Evolutionary conservation across 768 basidiomycete genomes (phyloP).

Genomic region (Obba rivulosa): DNA sequence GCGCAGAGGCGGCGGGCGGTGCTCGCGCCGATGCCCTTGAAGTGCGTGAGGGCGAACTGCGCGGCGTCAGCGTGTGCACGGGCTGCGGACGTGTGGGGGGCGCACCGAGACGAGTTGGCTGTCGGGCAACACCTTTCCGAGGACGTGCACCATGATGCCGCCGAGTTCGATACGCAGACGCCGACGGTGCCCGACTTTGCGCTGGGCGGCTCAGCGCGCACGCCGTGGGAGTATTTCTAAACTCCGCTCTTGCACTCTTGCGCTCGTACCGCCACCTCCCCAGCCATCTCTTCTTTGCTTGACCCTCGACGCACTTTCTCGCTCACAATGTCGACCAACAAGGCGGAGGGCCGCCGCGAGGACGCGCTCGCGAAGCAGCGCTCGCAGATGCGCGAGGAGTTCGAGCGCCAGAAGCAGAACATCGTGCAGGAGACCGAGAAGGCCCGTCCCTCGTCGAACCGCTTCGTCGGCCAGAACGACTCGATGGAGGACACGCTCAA

Average conservation of each 20-base stretch:
- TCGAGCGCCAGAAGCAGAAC: slow-evolving; percentile 72
- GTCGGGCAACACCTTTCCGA: slow-evolving; percentile 81
- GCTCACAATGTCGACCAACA: slow-evolving; percentile 61
- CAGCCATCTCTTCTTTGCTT: no score
- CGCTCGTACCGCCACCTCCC: no score
- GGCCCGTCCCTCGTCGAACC: slow-evolving; percentile 77
- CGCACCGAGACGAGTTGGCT: slow-evolving; percentile 69
- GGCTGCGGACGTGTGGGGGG: background rate
- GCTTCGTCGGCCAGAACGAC: slow-evolving; percentile 93
- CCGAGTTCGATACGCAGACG: no score
- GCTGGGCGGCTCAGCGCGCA: no score
- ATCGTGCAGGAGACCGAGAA: slow-evolving; percentile 90
- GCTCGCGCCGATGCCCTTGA: slow-evolving; percentile 81
- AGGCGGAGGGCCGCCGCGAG: slow-evolving; percentile 81
- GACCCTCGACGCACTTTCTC: slow-evolving; percentile 3
- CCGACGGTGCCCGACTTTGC: no score
- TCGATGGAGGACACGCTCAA: slow-evolving; percentile 92
- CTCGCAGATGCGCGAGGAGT: slow-evolving; percentile 72
- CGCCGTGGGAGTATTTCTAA: no score
- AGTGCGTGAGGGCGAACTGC: slow-evolving; percentile 85
- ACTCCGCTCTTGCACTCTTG: no score
- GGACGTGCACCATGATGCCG: slow-evolving; percentile 70
- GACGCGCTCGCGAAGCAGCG: slow-evolving; percentile 84
- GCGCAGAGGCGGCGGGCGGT: slow-evolving; percentile 83
- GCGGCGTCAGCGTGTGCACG: background rate